phyloP scores from a whole-genome alignment of 2,329 filamentous ascomycete genomes.

The Clonostachys byssicola region DNA sequence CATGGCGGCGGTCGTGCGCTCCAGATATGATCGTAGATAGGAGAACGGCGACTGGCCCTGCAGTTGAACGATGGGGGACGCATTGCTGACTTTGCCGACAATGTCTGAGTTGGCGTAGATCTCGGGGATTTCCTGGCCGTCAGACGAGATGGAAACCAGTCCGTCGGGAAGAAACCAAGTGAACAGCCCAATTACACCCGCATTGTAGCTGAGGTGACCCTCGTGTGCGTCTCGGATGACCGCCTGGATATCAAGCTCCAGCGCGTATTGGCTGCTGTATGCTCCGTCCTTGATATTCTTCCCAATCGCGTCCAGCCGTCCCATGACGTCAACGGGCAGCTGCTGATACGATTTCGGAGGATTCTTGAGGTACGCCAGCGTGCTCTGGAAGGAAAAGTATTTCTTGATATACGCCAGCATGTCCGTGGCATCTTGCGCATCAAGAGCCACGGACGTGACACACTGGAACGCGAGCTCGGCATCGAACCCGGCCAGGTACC shows the following conservation, averaged over 20 bases:
- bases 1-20: background rate
- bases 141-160: background rate
- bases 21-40: background rate
- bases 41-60: background rate
- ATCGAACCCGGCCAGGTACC: background rate
- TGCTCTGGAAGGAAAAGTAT: background rate
- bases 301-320: background rate
- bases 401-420: background rate
- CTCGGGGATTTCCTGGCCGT: background rate
- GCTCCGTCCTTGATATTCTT: too few species aligned
- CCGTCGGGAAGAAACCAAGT: constrained; percentile 2
- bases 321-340: background rate
- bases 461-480: background rate
- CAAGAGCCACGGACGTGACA: background rate
- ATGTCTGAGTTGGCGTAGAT: background rate
- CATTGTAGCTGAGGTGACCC: constrained; percentile 54
- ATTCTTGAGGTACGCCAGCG: background rate
- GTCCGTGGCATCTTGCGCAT: background rate
- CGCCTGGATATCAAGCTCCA: too few species aligned
- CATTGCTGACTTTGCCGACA: background rate
- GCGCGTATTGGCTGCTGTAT: too few species aligned
- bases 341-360: background rate
- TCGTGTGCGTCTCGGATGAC: constrained; percentile 38
- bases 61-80: background rate
- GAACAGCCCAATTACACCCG: constrained; percentile 35